Evolutionary conservation across 805 yeast species (phyloP), one percentile per base, ranked within the genome.

Genomic region (Priceomyces melissophilus): DNA sequence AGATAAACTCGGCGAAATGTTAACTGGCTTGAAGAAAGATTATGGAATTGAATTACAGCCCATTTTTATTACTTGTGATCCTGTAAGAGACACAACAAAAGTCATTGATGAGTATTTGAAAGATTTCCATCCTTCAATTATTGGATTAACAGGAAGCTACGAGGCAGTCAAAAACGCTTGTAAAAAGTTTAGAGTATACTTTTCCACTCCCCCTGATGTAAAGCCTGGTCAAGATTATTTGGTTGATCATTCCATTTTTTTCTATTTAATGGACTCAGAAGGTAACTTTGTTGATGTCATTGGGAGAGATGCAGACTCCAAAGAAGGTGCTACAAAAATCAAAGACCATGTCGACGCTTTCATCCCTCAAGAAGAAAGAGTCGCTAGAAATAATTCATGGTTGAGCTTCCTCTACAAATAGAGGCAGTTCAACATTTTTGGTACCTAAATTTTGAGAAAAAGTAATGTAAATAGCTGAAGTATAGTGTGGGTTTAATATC

Each of bases 261-360:
- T 91, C 67, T 93, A 93, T 58, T 70, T 93, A 54, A 91, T 93
- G 97, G 98, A 93, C 60, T 90, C 96, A n/a, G 96, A 93, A 60
- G 99, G 98, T 36, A 81, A 87, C 57, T 93, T 88, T 57, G 85
- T 91, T 37, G 96, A 91, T 60, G 98, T 93, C 5, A 71, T 91
- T 50, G 99, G 99, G 40, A 82, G 96, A 62, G 91, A 91, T 55
- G 87, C 82, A 51, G 87, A 82, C 42, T 90, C 89, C 17, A 74
- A 71, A 14, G 82, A 82, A 46, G 96, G 95, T 20, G 82, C 82
- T 11, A 79, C 75, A 31, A 86, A 86, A 64, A 86, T 93, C 49
- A 75, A 76, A 50, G 80, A 80, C 44, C 90, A 87, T 52, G 75
- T 88, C 32, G 81, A 78, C 47, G 84, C 85, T 1, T 90, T 82